These are phyloP conservation scores for Canna indica DNA, from an alignment of 176 grass and related monocot genomes.

Conservation along the genomic window DNA sequence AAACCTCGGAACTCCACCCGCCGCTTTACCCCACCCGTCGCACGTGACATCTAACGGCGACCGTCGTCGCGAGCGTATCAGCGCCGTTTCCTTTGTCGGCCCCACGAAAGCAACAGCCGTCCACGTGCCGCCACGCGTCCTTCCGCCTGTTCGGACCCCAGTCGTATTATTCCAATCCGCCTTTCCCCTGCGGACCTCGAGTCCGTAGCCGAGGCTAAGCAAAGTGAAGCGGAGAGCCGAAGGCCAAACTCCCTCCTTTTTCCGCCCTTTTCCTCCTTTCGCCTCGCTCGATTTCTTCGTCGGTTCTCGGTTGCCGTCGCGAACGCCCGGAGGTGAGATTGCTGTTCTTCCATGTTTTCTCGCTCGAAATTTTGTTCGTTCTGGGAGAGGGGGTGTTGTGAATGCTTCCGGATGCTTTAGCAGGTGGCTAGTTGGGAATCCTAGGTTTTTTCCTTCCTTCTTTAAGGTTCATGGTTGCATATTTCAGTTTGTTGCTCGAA, in stretches of 20 bases:
- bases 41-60: background rate
- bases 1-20: background rate
- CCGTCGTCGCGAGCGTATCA: background rate
- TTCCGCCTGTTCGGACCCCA: slow-evolving; percentile 2
- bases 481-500: background rate
- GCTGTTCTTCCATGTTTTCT: background rate
- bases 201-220: slow-evolving; percentile 4
- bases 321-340: background rate
- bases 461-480: background rate
- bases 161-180: background rate
- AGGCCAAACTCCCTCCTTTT: too few relatives aligned
- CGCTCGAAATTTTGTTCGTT: background rate
- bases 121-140: background rate
- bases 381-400: background rate
- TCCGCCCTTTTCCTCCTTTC: background rate
- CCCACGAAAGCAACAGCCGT: background rate
- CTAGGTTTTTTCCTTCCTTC: too few relatives aligned
- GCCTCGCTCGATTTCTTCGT: background rate
- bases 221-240: background rate
- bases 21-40: background rate
- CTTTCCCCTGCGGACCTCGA: background rate
- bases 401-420: background rate
- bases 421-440: background rate
- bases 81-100: background rate
- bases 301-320: background rate